Evolutionary conservation across 495 filamentous ascomycete genomes (phyloP).

Genomic region (Pseudomonodictys pantanalensis): DNA sequence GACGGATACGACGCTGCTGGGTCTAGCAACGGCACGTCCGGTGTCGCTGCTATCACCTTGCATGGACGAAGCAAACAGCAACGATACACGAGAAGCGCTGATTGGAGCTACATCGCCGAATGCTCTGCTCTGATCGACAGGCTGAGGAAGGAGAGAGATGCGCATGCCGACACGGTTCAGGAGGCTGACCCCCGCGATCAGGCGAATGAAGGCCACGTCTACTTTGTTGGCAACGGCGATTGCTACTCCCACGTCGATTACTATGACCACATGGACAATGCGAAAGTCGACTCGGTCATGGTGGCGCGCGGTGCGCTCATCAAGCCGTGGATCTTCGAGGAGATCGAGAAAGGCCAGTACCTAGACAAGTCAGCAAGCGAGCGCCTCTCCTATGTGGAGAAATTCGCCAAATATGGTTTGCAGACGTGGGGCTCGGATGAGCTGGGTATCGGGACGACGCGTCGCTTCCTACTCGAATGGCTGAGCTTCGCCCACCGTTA

Average conservation of each 20-base stretch:
- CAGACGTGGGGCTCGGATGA: conserved; percentile 95
- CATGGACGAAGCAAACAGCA: conserved; percentile 93
- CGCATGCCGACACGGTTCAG: conserved; percentile 67
- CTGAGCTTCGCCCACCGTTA: conserved; percentile 89
- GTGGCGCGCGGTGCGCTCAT: conserved; percentile 85
- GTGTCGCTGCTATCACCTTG: conserved; percentile 87
- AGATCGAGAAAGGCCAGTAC: conserved; percentile 87
- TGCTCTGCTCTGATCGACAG: conserved; percentile 79
- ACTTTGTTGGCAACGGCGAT: conserved; percentile 95
- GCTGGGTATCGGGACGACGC: conserved; percentile 80
- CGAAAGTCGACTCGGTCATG: conserved; percentile 85
- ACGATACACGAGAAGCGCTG: conserved; percentile 81
- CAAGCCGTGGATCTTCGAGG: conserved; percentile 98
- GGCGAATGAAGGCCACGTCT: conserved; percentile 61
- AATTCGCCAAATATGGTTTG: conserved; percentile 84
- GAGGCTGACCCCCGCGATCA: conserved; percentile 67
- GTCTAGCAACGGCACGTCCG: conserved; percentile 62
- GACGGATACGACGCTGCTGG: conserved; percentile 66
- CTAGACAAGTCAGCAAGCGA: conserved; percentile 89
- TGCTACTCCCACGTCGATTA: conserved; percentile 93
- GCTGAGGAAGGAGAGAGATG: conserved; percentile 62
- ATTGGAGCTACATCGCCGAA: conserved; percentile 92
- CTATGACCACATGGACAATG: conserved; percentile 68
- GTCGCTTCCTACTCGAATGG: conserved; percentile 92
- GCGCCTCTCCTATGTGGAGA: conserved; percentile 78